Base-by-base conservation (phyloP, 805 yeast species). In the Yamadazyma paraphyllophila region DNA sequence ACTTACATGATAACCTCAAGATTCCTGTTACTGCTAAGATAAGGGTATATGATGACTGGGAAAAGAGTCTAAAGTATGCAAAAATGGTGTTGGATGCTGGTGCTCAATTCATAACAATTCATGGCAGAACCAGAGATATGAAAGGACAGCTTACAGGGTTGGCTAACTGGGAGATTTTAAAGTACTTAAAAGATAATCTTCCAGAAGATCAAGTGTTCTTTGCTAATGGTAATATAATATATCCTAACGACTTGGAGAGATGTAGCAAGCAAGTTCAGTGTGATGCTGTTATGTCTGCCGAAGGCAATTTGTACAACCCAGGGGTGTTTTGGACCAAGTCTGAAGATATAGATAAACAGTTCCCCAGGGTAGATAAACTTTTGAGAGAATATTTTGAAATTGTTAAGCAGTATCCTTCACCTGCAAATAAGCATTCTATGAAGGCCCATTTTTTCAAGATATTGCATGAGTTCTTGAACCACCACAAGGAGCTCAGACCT, bases 281-380 rank as follows among this genome's bases (percentile, higher is more conserved):
- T 52, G 97, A 94, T 66, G 96, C 90, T 0, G 94, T 94, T 13
- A 94, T 94, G 99, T 83, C 95, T 35, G 99, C 99, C 1, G 99
- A 94, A 64, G 97, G 97, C 1, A 90, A 90, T 59, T 69, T 94
- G 30, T 87, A 83, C 66, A 94, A 94, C 57, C 99, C 99, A 0
- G 97, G 96, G 6, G 81, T 91, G 1, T 92, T 94, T 62, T 78
- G 82, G 83, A 67, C 77, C 2, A 62, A 66, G 38, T 57, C 66
- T 1, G 66, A 73, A 7, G 80, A 83, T 44, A 63, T 55, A 20
- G 89, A 87, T 15, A 80, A 69, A 52, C 85, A 81, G 46, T 90
- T 81, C 58, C 96, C 97, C 11, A 74, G 98, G 47, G 91, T 92
- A 5, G 99, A 94, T 66, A 71, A 73, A 48, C 71, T 92, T 48